Evolutionary conservation across 352 stramenopile species (phyloP), one percentile per base, ranked within the genome.

Genomic region (Aphanomyces euteiches): DNA sequence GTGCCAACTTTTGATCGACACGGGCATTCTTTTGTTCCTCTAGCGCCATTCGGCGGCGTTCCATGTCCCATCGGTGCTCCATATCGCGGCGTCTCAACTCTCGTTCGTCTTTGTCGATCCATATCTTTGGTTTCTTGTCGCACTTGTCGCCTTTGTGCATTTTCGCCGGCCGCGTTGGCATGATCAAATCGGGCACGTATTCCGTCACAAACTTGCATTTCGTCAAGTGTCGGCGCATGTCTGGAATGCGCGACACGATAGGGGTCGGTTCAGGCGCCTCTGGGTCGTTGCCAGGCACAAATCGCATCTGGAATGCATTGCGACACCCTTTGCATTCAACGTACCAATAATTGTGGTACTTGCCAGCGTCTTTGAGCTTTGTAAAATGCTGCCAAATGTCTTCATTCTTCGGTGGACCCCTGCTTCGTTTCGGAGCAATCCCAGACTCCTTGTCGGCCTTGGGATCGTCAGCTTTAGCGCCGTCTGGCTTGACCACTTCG

Each of bases 311-410:
- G 21, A 34, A 61, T 7, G 64, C 64, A 5, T 28, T 50, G 10
- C 64, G 64, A 21, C 64, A 70, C 19, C 36, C n/a, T 34, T 70
- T 70, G 54, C 64, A 70, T 50, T 70, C 64, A 43, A 70, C 64
- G 47, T 70, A 70, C 64, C 64, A 70, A 50, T 70, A 70, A 37
- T 56, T 70, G 39, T 70, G 64, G 34, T 70, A 70, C 64, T 70
- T 70, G 43, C 53, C 64, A 13, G 43, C 43, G 38, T 70, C 53
- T 37, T 61, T 56, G 21, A 70, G 64, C 64, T 70, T 70, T 43
- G 64, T 70, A 36, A 70, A 70, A 47, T 61, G 40, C 43, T 56
- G 64, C 64, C 64, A 70, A 43, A 70, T 70, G 34, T 61, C 64
- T 40, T 70, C 64, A 19, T 70, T 70, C 64, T 61, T 70, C 17